These are phyloP conservation scores for Neurospora tetraspora DNA, from an alignment of 495 filamentous ascomycete genomes.

Conservation along the genomic window DNA sequence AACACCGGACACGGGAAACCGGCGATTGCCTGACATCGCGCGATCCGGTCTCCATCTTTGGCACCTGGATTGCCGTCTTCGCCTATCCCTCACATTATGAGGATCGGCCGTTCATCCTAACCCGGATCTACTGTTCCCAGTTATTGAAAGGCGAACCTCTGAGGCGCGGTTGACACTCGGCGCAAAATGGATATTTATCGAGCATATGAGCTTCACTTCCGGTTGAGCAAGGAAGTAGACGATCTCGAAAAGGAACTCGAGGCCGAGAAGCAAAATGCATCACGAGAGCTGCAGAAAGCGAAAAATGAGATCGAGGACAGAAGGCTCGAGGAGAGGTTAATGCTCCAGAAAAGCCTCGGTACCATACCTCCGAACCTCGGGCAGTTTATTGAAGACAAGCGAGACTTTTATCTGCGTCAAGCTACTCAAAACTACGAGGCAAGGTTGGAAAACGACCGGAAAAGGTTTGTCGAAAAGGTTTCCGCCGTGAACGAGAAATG, in stretches of 20 bases:
- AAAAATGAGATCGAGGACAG: background rate
- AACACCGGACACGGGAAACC: background rate
- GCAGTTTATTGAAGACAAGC: background rate
- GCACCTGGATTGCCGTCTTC: background rate
- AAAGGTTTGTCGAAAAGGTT: background rate
- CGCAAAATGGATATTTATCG: background rate
- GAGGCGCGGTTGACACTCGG: background rate
- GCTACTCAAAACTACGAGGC: background rate
- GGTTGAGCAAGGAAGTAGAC: background rate
- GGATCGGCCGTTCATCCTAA: background rate
- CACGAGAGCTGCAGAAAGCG: background rate
- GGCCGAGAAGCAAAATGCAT: background rate
- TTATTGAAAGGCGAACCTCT: background rate
- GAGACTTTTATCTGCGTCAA: background rate
- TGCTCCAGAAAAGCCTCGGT: background rate
- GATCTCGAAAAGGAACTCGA: constrained; percentile 1
- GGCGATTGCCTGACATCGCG: background rate
- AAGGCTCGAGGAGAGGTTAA: background rate
- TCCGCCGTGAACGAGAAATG: background rate
- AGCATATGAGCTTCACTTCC: background rate
- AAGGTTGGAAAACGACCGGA: background rate
- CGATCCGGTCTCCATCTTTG: background rate
- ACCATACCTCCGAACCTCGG: background rate
- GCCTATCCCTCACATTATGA: background rate
- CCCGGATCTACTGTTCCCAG: background rate